A percentile compares a stretch with the other conserved stretches of the same genome.
Evolutionary conservation across 176 grass and related monocot species (phyloP).

Genomic region (Triticum urartu): DNA sequence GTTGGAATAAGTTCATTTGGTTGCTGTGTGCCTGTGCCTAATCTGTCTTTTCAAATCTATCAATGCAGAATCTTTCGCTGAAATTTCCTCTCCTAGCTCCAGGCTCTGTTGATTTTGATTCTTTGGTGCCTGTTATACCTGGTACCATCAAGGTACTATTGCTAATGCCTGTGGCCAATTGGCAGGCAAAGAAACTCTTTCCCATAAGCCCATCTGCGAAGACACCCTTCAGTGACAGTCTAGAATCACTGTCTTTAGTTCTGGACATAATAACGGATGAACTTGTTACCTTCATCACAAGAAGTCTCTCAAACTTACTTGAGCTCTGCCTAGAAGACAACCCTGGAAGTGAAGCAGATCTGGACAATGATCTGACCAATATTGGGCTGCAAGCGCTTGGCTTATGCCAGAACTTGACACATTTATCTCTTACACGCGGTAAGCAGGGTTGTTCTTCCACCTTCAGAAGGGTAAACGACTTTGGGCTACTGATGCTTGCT

Average conservation of each 20-base stretch:
- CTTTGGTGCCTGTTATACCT: slow-evolving; percentile 42
- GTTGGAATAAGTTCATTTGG: slow-evolving; percentile 19
- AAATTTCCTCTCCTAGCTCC: slow-evolving; percentile 61
- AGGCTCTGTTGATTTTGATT: slow-evolving; percentile 31
- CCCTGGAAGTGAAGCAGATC: slow-evolving; percentile 46
- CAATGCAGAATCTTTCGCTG: slow-evolving; percentile 65
- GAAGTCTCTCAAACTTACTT: slow-evolving; percentile 53
- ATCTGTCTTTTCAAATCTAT: slow-evolving; percentile 17
- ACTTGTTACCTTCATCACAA: slow-evolving; percentile 61
- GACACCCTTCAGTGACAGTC: slow-evolving; percentile 28
- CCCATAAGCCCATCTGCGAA: slow-evolving; percentile 25
- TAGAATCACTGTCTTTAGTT: slow-evolving; percentile 82
- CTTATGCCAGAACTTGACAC: slow-evolving; percentile 68
- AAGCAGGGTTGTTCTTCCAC: slow-evolving; percentile 44
- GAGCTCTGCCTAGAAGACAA: slow-evolving; percentile 89
- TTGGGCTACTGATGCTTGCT: slow-evolving; percentile 80
- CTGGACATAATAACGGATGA: slow-evolving; percentile 77
- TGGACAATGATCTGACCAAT: slow-evolving; percentile 74
- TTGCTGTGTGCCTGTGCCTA: neutral
- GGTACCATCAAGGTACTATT: slow-evolving; percentile 66
- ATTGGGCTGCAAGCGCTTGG: slow-evolving; percentile 72
- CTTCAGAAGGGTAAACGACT: slow-evolving; percentile 86
- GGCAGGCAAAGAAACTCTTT: slow-evolving; percentile 51
- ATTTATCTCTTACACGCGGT: slow-evolving; percentile 66
- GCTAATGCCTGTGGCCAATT: slow-evolving; percentile 62